These are phyloP conservation scores for Persicaria maculosa DNA, from an alignment of 148 eudicot species.

Conservation along the genomic window DNA sequence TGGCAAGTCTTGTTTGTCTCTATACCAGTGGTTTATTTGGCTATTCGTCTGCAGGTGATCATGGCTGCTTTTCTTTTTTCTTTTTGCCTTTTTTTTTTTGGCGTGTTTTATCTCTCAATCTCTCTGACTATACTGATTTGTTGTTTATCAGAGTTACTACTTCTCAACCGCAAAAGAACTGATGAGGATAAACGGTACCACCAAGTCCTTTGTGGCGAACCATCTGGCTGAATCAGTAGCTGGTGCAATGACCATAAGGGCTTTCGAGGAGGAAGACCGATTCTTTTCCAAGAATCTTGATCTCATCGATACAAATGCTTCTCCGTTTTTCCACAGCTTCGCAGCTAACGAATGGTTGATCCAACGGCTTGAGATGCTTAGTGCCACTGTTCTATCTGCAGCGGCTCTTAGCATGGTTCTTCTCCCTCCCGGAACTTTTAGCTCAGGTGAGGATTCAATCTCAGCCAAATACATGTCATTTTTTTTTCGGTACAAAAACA, in stretches of 20 bases:
- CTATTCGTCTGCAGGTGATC: slow-evolving; percentile 69
- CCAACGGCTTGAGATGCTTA: slow-evolving; percentile 68
- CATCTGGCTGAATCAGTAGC: slow-evolving; percentile 83
- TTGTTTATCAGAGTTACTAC: slow-evolving; percentile 53
- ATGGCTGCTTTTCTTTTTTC: not conserved
- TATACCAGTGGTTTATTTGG: slow-evolving; percentile 58
- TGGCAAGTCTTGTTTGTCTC: slow-evolving; percentile 91
- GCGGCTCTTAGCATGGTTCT: slow-evolving; percentile 87
- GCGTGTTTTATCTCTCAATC: not conserved
- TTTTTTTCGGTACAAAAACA: not conserved
- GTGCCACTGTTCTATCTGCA: slow-evolving; percentile 74
- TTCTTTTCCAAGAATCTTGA: slow-evolving; percentile 74
- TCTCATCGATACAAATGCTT: slow-evolving; percentile 70
- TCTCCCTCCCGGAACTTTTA: slow-evolving; percentile 85
- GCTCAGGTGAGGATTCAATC: slow-evolving; percentile 45
- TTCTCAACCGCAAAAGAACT: slow-evolving; percentile 73
- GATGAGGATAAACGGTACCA: slow-evolving; percentile 91
- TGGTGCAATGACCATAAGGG: slow-evolving; percentile 79
- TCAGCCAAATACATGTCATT: not conserved
- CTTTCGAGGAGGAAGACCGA: slow-evolving; percentile 77
- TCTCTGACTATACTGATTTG: not conserved
- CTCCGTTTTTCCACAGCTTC: slow-evolving; percentile 74
- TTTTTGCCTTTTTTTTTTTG: not conserved
- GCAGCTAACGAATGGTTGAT: slow-evolving; percentile 90
- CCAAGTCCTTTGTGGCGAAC: slow-evolving; percentile 82